A percentile compares a stretch with the other conserved stretches of the same genome.
Evolutionary conservation across 2,329 filamentous ascomycete genomes (phyloP).

Genomic region (Capronia epimyces): DNA sequence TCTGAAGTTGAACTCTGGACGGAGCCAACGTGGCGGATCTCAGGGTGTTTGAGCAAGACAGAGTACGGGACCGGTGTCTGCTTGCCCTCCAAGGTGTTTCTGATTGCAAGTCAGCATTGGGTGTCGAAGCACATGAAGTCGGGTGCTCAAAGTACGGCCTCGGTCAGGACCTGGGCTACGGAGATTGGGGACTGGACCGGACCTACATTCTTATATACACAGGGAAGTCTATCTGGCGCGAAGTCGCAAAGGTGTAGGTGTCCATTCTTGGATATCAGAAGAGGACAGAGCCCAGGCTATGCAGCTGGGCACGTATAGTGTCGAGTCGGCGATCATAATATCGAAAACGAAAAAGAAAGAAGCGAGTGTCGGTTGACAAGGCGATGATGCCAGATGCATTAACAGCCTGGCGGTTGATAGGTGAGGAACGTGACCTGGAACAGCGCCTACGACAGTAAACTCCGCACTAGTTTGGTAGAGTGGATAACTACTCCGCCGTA

Average conservation of each 20-base stretch:
- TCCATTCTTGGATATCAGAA: constrained; percentile 60
- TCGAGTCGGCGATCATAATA: neutral
- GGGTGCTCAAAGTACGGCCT: too few species aligned
- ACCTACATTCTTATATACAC: constrained; percentile 58
- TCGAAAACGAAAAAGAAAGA: neutral
- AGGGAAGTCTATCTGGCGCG: constrained; percentile 72
- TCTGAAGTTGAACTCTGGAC: constrained; percentile 75
- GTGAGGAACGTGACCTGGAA: too few species aligned
- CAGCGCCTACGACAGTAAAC: neutral
- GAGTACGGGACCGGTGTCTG: constrained; percentile 71
- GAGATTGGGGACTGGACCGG: constrained; percentile 31
- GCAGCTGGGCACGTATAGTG: neutral
- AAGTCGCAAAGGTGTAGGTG: constrained; percentile 90
- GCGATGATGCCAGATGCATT: neutral
- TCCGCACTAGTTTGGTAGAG: neutral
- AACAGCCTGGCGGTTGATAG: too few species aligned
- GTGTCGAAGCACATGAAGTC: too few species aligned
- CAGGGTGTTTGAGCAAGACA: constrained; percentile 68
- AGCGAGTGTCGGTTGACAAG: neutral
- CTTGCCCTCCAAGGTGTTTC: constrained; percentile 70
- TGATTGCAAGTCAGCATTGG: constrained; percentile 34
- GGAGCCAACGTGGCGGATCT: constrained; percentile 80
- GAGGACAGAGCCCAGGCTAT: neutral
- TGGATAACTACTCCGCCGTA: too few species aligned
- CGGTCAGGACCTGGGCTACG: too few species aligned